Base-by-base conservation (phyloP, 768 basidiomycete species). In the Tylopilus rubrobrunneus region DNA sequence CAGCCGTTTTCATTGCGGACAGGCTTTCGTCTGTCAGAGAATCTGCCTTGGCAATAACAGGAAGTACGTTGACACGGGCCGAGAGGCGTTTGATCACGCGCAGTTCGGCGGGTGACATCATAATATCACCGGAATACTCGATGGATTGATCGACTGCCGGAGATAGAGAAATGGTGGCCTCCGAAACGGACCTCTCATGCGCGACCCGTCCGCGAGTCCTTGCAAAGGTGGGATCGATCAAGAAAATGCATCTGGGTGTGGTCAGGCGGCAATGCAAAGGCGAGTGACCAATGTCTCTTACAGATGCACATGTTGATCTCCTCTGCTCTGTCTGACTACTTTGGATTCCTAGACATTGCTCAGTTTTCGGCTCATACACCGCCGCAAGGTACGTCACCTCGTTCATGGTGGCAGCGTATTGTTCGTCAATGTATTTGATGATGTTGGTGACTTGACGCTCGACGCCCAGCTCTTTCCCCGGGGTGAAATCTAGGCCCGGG, bases 251-350 rank as follows among this genome's bases (percentile, higher is more conserved):
- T 44, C 89, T 91, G 55, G 49, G 25, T 50, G 47, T 23, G 52
- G 57, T 67, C 54, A 63, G 62, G 49, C 48, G 39, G 43, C 23
- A n/a, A 21, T 42, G 27, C 36, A 39, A 40, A 48, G 19, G 36
- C 6, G 14, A 52, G 42, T 25, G 21, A 51, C 15, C 42, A 17
- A 8, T 19, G 28, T 31, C 23, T 71, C 89, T 71, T 68, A 92
- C 89, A 92, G 72, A 72, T 94, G 91, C 61, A 94, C 85, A 61
- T 93, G 92, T 61, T 90, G 88, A 71, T 94, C 91, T 46, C 89
- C 90, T 73, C 87, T 91, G 72, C 82, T 89, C 67, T 90, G 82
- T 59, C 91, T 82, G 48, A 92, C 75, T 40, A 94, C 90, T 76
- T 93, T 94, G 51, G 87, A 88, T 76, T 93, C 90, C 90, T 92